Evolutionary conservation across 208 protist species (phyloP), one percentile per base, ranked within the genome.

Genomic region (Trypanosoma congolense): DNA sequence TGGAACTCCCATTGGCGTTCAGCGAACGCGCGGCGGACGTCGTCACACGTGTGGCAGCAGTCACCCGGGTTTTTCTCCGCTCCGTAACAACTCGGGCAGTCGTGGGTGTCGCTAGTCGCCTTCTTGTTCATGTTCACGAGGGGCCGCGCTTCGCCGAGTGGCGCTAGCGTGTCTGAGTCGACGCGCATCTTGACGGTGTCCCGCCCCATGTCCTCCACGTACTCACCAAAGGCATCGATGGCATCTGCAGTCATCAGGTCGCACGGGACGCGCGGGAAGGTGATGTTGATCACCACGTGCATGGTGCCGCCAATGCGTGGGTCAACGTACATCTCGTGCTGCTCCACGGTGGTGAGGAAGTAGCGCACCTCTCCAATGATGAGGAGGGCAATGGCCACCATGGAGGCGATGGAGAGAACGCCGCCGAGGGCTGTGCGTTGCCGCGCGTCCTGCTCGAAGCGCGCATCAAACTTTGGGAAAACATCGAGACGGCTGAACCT

Each of bases 401-500:
- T 24, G 22, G 67, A 66, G 44, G 62, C 52, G 19, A 90, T 26
- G 16, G 84, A 92, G 25, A 92, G 57, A 35, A 70, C 16, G 35
- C 70, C 79, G 36, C 80, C 80, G 14, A 57, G 16, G 18, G 67
- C 61, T 30, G 75, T 83, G 38, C 77, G 65, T 41, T 92, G 81
- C 44, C 69, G 74, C 30, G 65, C 79, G 70, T 77, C 89, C 64
- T 78, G 66, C 55, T 86, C 70, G 47, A 94, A 94, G 47, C 89
- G 83, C 25, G 81, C 74, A 35, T 92, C 73, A 21, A 90, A 93
- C 68, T 96, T 96, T 31, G 88, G 80, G 55, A 94, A 96, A 18
- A 90, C 78, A 65, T 96, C 88, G 19, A 96, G 60, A 0, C 41
- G 49, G 52, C 73, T 65, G 0, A 91, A 45, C 35, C 51, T 44